Evolutionary conservation across 1,284 basidiomycete species (phyloP), one percentile per base, ranked within the genome.

Genomic region (Tilletia setariae): DNA sequence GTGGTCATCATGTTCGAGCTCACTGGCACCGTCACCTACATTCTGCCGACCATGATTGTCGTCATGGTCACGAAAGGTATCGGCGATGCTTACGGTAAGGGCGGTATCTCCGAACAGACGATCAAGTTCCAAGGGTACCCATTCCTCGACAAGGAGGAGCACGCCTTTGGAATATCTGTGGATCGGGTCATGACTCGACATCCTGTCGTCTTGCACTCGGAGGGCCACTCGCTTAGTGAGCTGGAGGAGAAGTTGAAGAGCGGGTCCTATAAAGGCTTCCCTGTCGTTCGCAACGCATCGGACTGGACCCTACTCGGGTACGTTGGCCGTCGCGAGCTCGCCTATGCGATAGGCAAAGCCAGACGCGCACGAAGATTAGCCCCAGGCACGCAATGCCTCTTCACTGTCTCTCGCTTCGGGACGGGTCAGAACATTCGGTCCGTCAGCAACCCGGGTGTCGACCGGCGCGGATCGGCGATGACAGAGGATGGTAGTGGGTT

Each of bases 1-100:
- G 94, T 93, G 1, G 94, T 98, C 66, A 98, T 98, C 84, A 93
- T 97, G 88, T 92, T 97, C 78, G 95, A 98, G 83, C 86, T 98
- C 62, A 98, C 94, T 30, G 91, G 93, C 72, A 94, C 93, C 0
- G 84, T 98, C 72, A 94, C 92, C 2, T 97, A 98, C 82, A 91
- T 89, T n/a, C 90, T 95, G 0, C 95, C 95, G 1, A 89, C 97
- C 73, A 97, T 97, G 91, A 83, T 98, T 32, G 83, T 82, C 7
- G 85, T 98, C 4, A 86, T 98, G 35, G 90, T 94, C 7, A 94
- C 94, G 23, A 42, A 46, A n/a, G 79, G 89, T 90, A 0, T 95
- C 92, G 84, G 80, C 0, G 94, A 97, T 82, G 90, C 90, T 4
- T 84, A 98, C 75, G 92, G 97, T 82, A 91, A 91, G 21, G 95